Percentiles rank a stretch among this genome's conserved stretches.
phyloP scores from a whole-genome alignment of 1,284 basidiomycete species.

The Acaromyces ingoldii region DNA sequence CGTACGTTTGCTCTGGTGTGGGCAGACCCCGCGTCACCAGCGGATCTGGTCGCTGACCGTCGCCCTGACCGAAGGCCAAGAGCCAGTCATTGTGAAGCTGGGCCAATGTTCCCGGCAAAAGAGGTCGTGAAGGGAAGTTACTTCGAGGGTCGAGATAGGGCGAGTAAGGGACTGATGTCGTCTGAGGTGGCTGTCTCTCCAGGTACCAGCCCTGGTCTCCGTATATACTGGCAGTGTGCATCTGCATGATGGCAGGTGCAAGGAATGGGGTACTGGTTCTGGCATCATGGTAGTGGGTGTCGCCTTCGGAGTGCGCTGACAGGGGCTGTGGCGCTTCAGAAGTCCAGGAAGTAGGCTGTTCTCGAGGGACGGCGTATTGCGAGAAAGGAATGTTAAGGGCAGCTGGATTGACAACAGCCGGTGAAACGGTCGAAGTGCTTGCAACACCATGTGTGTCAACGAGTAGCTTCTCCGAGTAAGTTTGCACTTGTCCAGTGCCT shows the following conservation, averaged over 20 bases:
- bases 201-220: background rate
- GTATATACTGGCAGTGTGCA: background rate
- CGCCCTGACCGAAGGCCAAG: background rate
- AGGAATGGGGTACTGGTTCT: background rate
- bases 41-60: too few species aligned
- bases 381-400: too few species aligned
- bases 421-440: too few species aligned
- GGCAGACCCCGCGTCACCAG: background rate
- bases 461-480: too few species aligned
- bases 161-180: background rate
- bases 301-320: background rate
- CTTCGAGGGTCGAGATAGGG: background rate
- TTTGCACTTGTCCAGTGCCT: too few species aligned
- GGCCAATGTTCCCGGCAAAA: background rate
- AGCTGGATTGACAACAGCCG: too few species aligned
- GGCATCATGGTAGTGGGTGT: background rate
- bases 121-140: slow-evolving; percentile 4
- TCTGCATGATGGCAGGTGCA: too few species aligned
- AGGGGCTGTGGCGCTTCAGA: too few species aligned
- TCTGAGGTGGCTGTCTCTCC: background rate
- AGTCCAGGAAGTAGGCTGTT: too few species aligned
- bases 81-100: slow-evolving; percentile 5
- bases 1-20: background rate
- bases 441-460: too few species aligned
- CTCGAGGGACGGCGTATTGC: too few species aligned